Conservation (phyloP, 257 asterid species). For the Gardenia jasminoides region DNA sequence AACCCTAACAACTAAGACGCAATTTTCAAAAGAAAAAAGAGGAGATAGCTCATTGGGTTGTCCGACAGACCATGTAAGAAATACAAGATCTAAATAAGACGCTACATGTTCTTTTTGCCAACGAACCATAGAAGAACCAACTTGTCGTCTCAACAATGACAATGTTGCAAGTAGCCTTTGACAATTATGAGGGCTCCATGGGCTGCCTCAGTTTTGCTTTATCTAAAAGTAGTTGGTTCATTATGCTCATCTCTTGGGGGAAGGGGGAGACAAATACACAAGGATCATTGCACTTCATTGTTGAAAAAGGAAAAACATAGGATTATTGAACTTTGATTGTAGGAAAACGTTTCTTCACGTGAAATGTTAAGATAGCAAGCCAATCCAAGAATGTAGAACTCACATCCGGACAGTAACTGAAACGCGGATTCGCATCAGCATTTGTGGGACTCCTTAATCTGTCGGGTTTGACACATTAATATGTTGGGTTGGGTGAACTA, state of each 20-base stretch:
- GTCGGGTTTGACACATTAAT: neutral
- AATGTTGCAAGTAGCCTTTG: too few relatives aligned
- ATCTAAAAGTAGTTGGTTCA: neutral
- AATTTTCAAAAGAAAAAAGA: too few relatives aligned
- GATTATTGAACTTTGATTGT: neutral
- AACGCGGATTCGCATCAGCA: neutral
- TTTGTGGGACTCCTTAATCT: neutral
- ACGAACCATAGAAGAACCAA: neutral
- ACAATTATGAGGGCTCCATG: neutral
- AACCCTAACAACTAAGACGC: neutral
- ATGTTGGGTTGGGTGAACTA: conserved; percentile 12
- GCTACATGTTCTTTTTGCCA: too few relatives aligned
- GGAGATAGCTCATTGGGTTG: too few relatives aligned
- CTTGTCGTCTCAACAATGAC: neutral
- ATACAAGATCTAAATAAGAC: too few relatives aligned
- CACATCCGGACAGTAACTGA: neutral
- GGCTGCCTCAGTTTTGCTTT: neutral
- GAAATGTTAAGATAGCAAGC: neutral
- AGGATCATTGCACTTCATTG: neutral
- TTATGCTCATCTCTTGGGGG: neutral
- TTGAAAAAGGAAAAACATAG: too few relatives aligned
- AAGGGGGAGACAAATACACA: neutral
- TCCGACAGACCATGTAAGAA: too few relatives aligned
- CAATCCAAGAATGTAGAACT: neutral
- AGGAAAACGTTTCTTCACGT: neutral